A percentile compares a stretch with the other conserved stretches of the same genome.
Evolutionary conservation across 352 stramenopile species (phyloP).

Genomic region (Nothophytophthora sp.): DNA sequence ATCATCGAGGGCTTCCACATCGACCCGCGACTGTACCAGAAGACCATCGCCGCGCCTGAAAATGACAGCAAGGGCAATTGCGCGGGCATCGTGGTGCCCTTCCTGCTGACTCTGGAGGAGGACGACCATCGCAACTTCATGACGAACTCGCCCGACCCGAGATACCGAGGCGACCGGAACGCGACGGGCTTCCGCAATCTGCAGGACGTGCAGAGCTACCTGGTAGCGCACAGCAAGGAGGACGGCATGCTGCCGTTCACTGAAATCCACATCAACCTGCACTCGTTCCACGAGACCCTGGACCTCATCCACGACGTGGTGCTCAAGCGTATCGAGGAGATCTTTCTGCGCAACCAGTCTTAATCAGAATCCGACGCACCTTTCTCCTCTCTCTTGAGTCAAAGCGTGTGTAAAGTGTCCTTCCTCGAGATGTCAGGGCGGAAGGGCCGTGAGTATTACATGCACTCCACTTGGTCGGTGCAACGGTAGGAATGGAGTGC

Average conservation of each 20-base stretch:
- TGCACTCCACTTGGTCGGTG: no score
- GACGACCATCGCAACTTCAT: constrained; percentile 80
- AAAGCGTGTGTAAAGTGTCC: no score
- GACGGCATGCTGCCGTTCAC: constrained; percentile 64
- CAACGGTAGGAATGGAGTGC: no score
- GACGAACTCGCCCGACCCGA: constrained; percentile 77
- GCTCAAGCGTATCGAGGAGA: constrained; percentile 81
- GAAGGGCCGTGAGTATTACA: no score
- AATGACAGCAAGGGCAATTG: constrained; percentile 29
- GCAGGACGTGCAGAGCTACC: constrained; percentile 78
- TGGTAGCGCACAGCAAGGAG: constrained; percentile 50
- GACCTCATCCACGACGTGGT: constrained; percentile 87
- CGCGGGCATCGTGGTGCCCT: constrained; percentile 81
- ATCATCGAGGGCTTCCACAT: constrained; percentile 90
- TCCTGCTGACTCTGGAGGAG: constrained; percentile 69
- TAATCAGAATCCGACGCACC: no score
- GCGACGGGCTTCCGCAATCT: constrained; percentile 72
- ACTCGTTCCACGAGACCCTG: constrained; percentile 87
- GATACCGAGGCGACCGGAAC: constrained; percentile 64
- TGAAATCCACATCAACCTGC: constrained; percentile 77
- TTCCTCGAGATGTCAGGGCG: no score
- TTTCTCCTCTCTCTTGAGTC: no score
- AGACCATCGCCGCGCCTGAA: constrained; percentile 45
- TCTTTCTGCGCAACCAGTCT: constrained; percentile 42
- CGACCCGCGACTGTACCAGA: constrained; percentile 84